These are phyloP conservation scores for Colletotrichum acutatum DNA, from an alignment of 2,329 filamentous ascomycete genomes.

Conservation along the genomic window DNA sequence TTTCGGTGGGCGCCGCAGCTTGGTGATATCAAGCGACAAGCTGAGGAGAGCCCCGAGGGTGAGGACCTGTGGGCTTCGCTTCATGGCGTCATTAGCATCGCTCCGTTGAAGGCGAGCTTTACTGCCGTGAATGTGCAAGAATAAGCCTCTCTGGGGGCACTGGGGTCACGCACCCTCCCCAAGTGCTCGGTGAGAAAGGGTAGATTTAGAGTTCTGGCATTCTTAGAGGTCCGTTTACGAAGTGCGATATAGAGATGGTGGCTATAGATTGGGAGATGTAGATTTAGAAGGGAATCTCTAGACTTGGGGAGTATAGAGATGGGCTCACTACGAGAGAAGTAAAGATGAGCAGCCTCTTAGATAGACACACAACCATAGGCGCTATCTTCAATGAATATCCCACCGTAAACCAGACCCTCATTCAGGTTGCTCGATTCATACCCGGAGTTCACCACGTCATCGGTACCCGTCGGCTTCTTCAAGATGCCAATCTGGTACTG, in stretches of 20 bases:
- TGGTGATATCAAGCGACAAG: constrained; percentile 34
- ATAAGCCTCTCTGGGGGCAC: background rate
- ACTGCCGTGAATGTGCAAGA: constrained; percentile 20
- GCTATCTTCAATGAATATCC: constrained; percentile 62
- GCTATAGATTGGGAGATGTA: background rate
- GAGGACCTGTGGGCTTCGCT: constrained; percentile 37
- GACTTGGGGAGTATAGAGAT: background rate
- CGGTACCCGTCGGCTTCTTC: constrained; percentile 65
- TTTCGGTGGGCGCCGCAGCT: constrained; percentile 36
- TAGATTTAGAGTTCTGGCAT: background rate
- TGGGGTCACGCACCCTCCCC: background rate
- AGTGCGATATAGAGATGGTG: background rate
- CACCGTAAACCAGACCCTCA: constrained; percentile 62
- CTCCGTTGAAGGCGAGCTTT: constrained; percentile 35
- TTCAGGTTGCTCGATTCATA: constrained; percentile 58
- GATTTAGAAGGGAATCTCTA: background rate
- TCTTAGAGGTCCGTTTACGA: background rate
- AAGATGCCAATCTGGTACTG: constrained; percentile 65
- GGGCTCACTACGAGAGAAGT: too few species aligned
- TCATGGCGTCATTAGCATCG: constrained; percentile 34
- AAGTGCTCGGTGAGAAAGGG: background rate
- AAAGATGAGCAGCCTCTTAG: constrained; percentile 33
- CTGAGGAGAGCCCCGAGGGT: constrained; percentile 31
- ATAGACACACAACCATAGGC: constrained; percentile 53
- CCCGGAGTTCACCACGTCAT: constrained; percentile 60